phyloP scores from a whole-genome alignment of 352 stramenopile genomes.

The Pythium plurisporium region DNA sequence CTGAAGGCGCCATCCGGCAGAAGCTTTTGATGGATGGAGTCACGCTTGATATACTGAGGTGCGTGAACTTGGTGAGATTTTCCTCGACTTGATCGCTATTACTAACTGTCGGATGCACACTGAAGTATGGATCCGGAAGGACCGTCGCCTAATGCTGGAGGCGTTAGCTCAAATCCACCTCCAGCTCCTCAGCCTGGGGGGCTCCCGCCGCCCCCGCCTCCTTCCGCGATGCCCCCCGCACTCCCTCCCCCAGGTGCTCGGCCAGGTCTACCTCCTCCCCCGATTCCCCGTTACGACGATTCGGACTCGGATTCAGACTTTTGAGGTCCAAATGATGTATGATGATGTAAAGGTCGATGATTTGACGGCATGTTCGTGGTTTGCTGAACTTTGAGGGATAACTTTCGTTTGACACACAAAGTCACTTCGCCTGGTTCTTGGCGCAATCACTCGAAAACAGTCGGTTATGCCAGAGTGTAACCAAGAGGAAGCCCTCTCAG shows the following conservation, averaged over 20 bases:
- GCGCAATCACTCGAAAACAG: no score
- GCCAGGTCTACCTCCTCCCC: slow-evolving; percentile 45
- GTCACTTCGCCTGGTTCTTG: no score
- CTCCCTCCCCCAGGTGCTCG: slow-evolving; percentile 28
- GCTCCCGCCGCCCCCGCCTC: slow-evolving; percentile 27
- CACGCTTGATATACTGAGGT: slow-evolving; percentile 70
- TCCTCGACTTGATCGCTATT: neutral
- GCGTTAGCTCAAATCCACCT: slow-evolving; percentile 8
- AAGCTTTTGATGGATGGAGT: slow-evolving; percentile 80
- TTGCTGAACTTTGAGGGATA: neutral
- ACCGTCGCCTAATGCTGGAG: slow-evolving; percentile 55
- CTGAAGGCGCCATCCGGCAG: slow-evolving; percentile 72
- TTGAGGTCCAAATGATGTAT: slow-evolving; percentile 6
- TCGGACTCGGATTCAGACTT: slow-evolving; percentile 37
- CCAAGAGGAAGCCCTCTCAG: no score
- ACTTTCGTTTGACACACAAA: no score
- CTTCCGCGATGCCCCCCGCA: slow-evolving; percentile 25
- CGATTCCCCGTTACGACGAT: slow-evolving; percentile 40
- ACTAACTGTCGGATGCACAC: neutral
- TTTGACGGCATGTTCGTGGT: neutral
- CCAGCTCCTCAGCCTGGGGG: slow-evolving; percentile 6
- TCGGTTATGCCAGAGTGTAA: no score
- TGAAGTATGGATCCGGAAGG: slow-evolving; percentile 75
- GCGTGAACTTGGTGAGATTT: slow-evolving; percentile 9
- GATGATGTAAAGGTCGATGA: no score